Conservation (phyloP, 352 stramenopile genomes). For the Phytophthora brassicae region DNA sequence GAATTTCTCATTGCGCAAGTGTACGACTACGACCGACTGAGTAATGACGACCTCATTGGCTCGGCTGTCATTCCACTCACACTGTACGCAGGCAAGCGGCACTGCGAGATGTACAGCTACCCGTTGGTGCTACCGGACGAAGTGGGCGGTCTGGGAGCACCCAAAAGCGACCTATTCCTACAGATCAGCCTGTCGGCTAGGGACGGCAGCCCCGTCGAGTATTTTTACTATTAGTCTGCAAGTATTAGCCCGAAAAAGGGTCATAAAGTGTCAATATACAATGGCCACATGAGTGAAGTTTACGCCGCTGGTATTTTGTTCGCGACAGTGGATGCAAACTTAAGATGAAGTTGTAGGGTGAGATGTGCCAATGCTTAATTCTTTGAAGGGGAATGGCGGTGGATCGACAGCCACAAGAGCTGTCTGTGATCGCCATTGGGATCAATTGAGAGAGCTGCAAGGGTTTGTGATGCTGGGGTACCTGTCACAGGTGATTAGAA, state of each 20-base stretch:
- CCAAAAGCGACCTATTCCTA: slow-evolving; percentile 61
- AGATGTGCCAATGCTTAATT: too few relatives aligned
- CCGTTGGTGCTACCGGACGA: slow-evolving; percentile 67
- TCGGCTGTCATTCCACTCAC: slow-evolving; percentile 65
- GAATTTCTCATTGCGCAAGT: slow-evolving; percentile 69
- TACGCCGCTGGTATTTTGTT: too few relatives aligned
- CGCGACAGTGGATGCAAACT: too few relatives aligned
- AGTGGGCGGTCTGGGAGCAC: slow-evolving; percentile 39
- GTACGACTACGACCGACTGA: slow-evolving; percentile 72
- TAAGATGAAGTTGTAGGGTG: too few relatives aligned
- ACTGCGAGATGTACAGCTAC: slow-evolving; percentile 72
- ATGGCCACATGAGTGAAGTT: background rate
- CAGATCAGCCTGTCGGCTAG: slow-evolving; percentile 60
- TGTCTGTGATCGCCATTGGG: too few relatives aligned
- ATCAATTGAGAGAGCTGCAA: too few relatives aligned
- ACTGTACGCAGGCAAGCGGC: slow-evolving; percentile 56
- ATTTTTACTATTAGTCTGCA: slow-evolving; percentile 43
- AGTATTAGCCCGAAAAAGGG: slow-evolving; percentile 26
- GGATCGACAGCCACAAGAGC: too few relatives aligned
- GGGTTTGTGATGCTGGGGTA: too few relatives aligned
- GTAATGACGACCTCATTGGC: slow-evolving; percentile 72
- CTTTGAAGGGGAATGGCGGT: too few relatives aligned
- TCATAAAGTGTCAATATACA: slow-evolving; percentile 12
- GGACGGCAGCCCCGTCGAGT: slow-evolving; percentile 54
- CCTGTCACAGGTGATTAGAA: too few relatives aligned